Percentiles rank a stretch among this genome's conserved stretches.
These are phyloP conservation scores for Plasmodium ovale DNA, from an alignment of 169 alveolate genomes.

Conservation along the genomic window DNA sequence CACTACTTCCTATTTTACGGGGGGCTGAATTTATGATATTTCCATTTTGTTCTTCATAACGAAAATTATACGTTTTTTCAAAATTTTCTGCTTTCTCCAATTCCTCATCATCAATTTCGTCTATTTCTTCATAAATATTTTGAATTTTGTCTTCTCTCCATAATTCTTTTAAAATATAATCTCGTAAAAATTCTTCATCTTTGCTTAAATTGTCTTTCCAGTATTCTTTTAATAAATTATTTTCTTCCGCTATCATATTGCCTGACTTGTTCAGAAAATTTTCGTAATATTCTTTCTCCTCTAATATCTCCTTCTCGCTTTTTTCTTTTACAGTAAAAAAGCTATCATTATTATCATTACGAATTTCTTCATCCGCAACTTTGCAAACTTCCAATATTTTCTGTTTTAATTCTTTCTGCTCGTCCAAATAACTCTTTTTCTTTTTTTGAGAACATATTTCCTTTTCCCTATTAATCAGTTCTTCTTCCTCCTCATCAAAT, in stretches of 20 bases:
- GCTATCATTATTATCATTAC: conserved; percentile 57
- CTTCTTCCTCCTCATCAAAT: conserved; percentile 78
- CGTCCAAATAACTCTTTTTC: conserved; percentile 74
- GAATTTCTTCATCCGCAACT: conserved; percentile 60
- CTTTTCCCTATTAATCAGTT: conserved; percentile 33
- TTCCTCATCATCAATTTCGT: conserved; percentile 82
- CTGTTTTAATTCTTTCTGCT: conserved; percentile 81
- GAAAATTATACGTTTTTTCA: conserved; percentile 82
- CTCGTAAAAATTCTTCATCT: conserved; percentile 86
- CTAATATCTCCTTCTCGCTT: conserved; percentile 58
- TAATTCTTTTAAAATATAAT: conserved; percentile 84
- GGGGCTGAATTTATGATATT: conserved; percentile 36
- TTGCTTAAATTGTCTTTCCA: conserved; percentile 77
- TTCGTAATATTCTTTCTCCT: conserved; percentile 50
- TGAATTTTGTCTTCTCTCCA: conserved; percentile 85
- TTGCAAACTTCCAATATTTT: conserved; percentile 80
- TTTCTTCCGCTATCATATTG: conserved; percentile 37
- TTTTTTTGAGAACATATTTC: conserved; percentile 2
- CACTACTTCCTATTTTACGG: conserved; percentile 42
- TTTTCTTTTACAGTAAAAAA: conserved; percentile 77
- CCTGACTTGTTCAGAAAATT: conserved; percentile 44
- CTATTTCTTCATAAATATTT: conserved; percentile 74
- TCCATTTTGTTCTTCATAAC: conserved; percentile 57
- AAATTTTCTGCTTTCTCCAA: conserved; percentile 81
- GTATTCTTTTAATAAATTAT: conserved; percentile 71